Evolutionary conservation across 164 flowering plant genomes (phyloP).

Genomic region (Chimonanthus praecox): DNA sequence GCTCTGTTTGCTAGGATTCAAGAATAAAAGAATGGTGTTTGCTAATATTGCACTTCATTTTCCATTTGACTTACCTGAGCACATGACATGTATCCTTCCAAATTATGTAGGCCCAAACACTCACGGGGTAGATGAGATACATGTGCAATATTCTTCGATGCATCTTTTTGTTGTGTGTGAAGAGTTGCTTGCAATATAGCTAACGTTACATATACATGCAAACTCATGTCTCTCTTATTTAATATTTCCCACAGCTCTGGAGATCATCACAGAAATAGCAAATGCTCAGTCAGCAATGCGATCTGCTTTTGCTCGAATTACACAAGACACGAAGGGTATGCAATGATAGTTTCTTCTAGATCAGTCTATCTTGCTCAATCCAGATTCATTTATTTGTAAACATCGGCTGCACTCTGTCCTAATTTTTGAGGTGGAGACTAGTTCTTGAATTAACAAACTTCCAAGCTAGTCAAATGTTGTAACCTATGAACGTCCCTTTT

Average conservation of each 20-base stretch:
- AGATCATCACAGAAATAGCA: conserved; percentile 61
- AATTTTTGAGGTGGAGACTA: not conserved
- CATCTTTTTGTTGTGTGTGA: not conserved
- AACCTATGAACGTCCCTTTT: not conserved
- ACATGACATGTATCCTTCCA: not conserved
- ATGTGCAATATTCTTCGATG: not conserved
- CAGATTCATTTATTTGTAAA: not conserved
- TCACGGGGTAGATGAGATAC: not conserved
- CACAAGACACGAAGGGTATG: conserved; percentile 23
- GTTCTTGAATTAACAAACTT: not conserved
- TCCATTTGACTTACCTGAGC: not conserved
- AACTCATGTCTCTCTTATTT: not conserved
- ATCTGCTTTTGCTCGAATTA: conserved; percentile 42
- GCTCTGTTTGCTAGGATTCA: not conserved
- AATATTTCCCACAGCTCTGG: conserved; percentile 49
- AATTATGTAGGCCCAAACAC: not conserved
- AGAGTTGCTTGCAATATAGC: not conserved
- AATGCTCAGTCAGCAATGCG: conserved; percentile 58
- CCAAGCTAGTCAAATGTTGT: not conserved
- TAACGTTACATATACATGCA: not conserved
- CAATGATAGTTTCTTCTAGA: not conserved
- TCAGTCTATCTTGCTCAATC: not conserved
- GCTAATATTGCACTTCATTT: not conserved
- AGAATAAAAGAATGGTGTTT: not conserved
- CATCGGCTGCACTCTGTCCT: not conserved